Evolutionary conservation across 192 early-diverging fungal genomes (phyloP).

Genomic region (Chytriomyces sp.): DNA sequence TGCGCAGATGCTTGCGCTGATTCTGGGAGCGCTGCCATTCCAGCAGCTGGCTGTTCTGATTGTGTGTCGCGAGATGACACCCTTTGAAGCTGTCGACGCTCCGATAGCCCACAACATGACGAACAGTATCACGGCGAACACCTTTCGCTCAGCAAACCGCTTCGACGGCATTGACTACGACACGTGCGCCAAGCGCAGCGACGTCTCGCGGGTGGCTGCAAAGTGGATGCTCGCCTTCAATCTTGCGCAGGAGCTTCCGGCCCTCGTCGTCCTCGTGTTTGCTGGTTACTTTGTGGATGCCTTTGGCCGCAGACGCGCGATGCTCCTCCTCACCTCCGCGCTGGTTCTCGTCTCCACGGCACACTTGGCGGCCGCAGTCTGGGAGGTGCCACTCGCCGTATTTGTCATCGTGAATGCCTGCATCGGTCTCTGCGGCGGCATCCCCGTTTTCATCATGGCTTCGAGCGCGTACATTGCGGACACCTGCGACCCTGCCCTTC

Average conservation of each 20-base stretch:
- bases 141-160: neutral
- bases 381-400: neutral
- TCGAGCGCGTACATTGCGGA: neutral
- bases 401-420: conserved; percentile 2
- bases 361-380: neutral
- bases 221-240: neutral
- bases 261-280: neutral
- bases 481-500: neutral
- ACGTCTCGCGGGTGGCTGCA: neutral
- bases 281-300: neutral
- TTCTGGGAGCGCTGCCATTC: conserved; percentile 11
- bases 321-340: neutral
- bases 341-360: neutral
- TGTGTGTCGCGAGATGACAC: conserved; percentile 10
- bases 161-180: neutral
- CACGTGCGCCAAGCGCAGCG: conserved; percentile 6
- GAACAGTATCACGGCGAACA: neutral
- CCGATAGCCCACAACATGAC: neutral
- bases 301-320: neutral
- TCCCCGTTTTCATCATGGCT: neutral
- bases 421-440: conserved; percentile 6
- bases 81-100: no score
- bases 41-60: conserved; percentile 1
- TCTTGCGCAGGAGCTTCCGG: neutral
- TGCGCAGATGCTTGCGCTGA: neutral